A percentile compares a stretch with the other conserved stretches of the same genome.
phyloP scores from a whole-genome alignment of 2,329 filamentous ascomycete species.

The Xylaria digitata region DNA sequence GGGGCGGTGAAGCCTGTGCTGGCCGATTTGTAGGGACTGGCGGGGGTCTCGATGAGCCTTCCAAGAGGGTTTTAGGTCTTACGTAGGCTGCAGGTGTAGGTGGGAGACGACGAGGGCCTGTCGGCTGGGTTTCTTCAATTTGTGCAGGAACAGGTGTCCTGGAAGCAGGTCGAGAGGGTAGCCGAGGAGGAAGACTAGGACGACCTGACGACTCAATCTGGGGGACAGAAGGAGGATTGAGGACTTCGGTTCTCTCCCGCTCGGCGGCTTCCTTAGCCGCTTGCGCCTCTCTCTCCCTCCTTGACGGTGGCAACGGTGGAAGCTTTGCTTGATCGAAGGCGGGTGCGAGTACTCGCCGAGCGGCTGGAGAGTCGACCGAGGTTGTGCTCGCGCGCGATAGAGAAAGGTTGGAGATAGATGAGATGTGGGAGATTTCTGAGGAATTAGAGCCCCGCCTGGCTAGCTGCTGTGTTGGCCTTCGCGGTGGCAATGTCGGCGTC shows the following conservation, averaged over 20 bases:
- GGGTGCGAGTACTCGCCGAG: constrained; percentile 65
- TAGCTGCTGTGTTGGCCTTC: constrained; percentile 59
- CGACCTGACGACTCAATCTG: constrained; percentile 49
- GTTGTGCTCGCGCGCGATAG: constrained; percentile 62
- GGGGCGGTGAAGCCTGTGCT: constrained; percentile 59
- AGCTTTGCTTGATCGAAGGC: constrained; percentile 66
- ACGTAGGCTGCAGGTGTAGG: constrained; percentile 52
- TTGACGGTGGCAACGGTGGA: constrained; percentile 67
- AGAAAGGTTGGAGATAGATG: constrained; percentile 65
- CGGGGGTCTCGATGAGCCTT: constrained; percentile 40
- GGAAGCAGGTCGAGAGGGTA: constrained; percentile 61
- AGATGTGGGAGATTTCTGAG: constrained; percentile 67
- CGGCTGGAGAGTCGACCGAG: constrained; percentile 55
- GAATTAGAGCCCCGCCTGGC: constrained; percentile 66
- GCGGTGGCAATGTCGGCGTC: constrained; percentile 63
- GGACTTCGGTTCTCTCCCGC: constrained; percentile 45
- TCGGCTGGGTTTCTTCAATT: constrained; percentile 40
- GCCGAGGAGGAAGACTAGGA: constrained; percentile 61
- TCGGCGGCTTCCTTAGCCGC: constrained; percentile 52
- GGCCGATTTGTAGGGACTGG: constrained; percentile 46
- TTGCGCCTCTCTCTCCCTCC: constrained; percentile 64
- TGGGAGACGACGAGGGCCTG: constrained; percentile 55
- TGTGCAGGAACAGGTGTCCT: constrained; percentile 49
- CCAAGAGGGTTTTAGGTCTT: constrained; percentile 47
- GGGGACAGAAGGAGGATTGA: constrained; percentile 52